Evolutionary conservation across 2,329 filamentous ascomycete genomes (phyloP), one percentile per base, ranked within the genome.

Genomic region (Drechslera avenae): DNA sequence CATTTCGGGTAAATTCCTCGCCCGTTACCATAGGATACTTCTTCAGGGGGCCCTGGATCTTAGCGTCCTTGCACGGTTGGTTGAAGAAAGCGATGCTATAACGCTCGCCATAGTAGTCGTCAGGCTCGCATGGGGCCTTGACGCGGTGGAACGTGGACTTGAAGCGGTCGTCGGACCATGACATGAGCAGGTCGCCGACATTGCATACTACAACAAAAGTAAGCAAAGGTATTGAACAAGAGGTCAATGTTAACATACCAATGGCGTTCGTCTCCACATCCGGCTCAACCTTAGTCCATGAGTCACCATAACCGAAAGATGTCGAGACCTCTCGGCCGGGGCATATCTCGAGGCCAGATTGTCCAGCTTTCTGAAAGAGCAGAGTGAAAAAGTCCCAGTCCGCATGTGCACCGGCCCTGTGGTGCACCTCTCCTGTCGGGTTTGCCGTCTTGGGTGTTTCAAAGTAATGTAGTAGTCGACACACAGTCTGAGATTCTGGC

Each of bases 21-120:
- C 84, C 84, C 0, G 83, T 86, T 12, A 87, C 77, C 49, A 78
- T 65, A 2, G 82, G 80, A 68, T 87, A 87, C 70, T 86, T 87
- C 72, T 83, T 83, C 66, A 72, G 40, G 2, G 83, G 84, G 0
- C 84, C 85, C 63, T 86, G 83, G 32, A 87, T 85, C 55, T 76
- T 63, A 8, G 79, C 78, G 66, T 85, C 81, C 47, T 77, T 79
- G 65, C 79, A 81, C 0, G 84, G 83, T 72, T 87, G 84, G 57
- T 86, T 87, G 70, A 87, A 87, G 60, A 82, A 87, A 6, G 85
- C 85, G 64, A 88, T 83, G 65, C 82, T 85, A 66, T 85, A 87
- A 34, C 85, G 77, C 57, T 81, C 78, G 4, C 83, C 83, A 59
- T 80, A 87, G 64, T 80, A 84, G 37, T 79, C 76, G 2, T 74